Evolutionary conservation across 352 stramenopile genomes (phyloP).

Genomic region (Phytopythium kandeliae): DNA sequence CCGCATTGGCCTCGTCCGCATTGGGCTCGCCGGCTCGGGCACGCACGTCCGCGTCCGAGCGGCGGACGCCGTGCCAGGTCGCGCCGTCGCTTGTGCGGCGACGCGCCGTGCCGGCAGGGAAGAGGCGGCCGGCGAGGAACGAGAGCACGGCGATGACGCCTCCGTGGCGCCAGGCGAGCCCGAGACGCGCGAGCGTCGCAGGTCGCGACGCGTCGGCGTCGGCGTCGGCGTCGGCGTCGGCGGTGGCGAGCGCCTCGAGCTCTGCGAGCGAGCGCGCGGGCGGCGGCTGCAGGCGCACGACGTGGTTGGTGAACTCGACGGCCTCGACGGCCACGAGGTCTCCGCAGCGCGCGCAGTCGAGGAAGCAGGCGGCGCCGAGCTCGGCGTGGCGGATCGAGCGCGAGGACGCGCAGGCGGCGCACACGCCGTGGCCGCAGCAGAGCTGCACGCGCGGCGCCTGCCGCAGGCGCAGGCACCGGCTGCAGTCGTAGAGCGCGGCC

Average conservation of each 20-base stretch:
- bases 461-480: constrained; percentile 41
- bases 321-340: constrained; percentile 50
- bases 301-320: constrained; percentile 52
- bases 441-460: constrained; percentile 57
- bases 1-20: no score
- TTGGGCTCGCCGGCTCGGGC: no score
- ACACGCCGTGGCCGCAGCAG: constrained; percentile 59
- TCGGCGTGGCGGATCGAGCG: constrained; percentile 37
- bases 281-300: constrained; percentile 35
- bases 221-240: no score
- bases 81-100: background rate
- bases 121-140: constrained; percentile 28
- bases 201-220: no score
- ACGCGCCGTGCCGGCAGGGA: constrained; percentile 7
- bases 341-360: constrained; percentile 46
- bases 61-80: constrained; percentile 1
- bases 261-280: constrained; percentile 25
- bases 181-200: no score
- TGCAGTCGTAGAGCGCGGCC: constrained; percentile 57
- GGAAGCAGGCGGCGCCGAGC: constrained; percentile 31
- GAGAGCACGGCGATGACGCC: constrained; percentile 37
- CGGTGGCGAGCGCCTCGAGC: constrained; percentile 11
- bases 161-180: constrained; percentile 30
- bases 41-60: no score
- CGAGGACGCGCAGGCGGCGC: constrained; percentile 47